Conservation (phyloP, 345 rosid genomes). For the Theobroma cacao region DNA sequence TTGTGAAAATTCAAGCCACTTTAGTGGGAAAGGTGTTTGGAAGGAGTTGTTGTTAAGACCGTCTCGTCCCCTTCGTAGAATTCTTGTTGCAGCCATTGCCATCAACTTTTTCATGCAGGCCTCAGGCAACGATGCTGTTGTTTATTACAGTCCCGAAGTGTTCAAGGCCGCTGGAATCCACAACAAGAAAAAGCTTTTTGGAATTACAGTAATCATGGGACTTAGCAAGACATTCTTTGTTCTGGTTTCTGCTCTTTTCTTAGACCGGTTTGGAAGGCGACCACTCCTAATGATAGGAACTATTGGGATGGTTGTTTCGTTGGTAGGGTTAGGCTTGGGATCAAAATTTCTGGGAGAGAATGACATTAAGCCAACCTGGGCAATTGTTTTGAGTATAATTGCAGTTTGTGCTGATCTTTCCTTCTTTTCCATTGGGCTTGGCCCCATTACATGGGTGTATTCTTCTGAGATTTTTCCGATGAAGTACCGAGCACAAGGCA, state of each 20-base stretch:
- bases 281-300: constrained; percentile 19
- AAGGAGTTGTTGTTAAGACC: constrained; percentile 34
- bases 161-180: constrained; percentile 42
- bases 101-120: constrained; percentile 66
- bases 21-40: constrained; percentile 43
- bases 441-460: constrained; percentile 82
- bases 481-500: constrained; percentile 65
- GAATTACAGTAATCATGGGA: constrained; percentile 48
- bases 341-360: constrained; percentile 34
- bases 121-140: constrained; percentile 52
- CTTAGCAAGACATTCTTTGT: constrained; percentile 38
- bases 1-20: neutral
- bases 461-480: constrained; percentile 73
- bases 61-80: constrained; percentile 26
- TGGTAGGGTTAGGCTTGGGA: neutral
- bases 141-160: constrained; percentile 51
- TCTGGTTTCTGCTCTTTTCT: constrained; percentile 36
- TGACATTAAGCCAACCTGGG: constrained; percentile 31
- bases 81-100: constrained; percentile 42
- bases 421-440: constrained; percentile 72
- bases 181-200: constrained; percentile 34
- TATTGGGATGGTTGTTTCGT: constrained; percentile 23
- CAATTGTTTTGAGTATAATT: constrained; percentile 26
- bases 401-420: constrained; percentile 50
- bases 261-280: constrained; percentile 50